Percentiles rank a stretch among this genome's conserved stretches.
These are phyloP conservation scores for Leishmania lainsoni DNA, from an alignment of 208 protist genomes.

Conservation along the genomic window DNA sequence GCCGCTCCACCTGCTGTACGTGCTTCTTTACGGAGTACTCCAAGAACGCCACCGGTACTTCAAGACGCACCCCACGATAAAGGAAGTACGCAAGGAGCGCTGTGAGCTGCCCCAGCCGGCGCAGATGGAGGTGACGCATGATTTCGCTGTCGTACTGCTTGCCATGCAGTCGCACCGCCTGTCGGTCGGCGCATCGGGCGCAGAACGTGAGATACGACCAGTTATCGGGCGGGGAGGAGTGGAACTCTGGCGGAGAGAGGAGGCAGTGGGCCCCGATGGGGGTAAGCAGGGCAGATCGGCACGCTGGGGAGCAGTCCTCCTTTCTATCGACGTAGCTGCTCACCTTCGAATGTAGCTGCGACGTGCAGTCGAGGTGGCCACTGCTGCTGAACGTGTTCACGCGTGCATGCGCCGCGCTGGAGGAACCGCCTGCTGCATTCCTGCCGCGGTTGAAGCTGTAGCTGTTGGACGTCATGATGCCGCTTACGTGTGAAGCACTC, in stretches of 20 bases:
- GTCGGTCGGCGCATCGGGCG: conserved; percentile 36
- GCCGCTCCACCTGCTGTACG: conserved; percentile 30
- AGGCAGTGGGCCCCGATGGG: neutral
- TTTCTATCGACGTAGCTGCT: conserved; percentile 20
- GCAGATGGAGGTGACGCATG: conserved; percentile 33
- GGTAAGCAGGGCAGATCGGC: neutral
- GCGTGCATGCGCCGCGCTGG: conserved; percentile 21
- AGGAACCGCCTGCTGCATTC: neutral
- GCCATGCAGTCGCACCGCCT: conserved; percentile 35
- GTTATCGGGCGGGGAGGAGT: conserved; percentile 30
- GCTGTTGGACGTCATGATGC: conserved; percentile 14
- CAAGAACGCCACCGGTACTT: conserved; percentile 31
- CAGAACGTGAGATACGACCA: conserved; percentile 68
- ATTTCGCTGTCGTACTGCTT: conserved; percentile 43
- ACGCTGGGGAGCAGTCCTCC: neutral
- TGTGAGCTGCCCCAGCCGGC: conserved; percentile 49
- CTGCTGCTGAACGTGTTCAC: conserved; percentile 25
- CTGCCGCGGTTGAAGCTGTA: conserved; percentile 19
- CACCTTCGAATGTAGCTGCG: conserved; percentile 21
- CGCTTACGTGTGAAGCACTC: conserved; percentile 10
- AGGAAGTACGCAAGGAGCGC: conserved; percentile 54
- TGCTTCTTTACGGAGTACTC: conserved; percentile 32
- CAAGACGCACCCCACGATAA: conserved; percentile 38
- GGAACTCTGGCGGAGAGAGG: conserved; percentile 34
- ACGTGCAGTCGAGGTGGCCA: conserved; percentile 20